These are phyloP conservation scores for Kernera saxatilis DNA, from an alignment of 345 rosid species.

Conservation along the genomic window DNA sequence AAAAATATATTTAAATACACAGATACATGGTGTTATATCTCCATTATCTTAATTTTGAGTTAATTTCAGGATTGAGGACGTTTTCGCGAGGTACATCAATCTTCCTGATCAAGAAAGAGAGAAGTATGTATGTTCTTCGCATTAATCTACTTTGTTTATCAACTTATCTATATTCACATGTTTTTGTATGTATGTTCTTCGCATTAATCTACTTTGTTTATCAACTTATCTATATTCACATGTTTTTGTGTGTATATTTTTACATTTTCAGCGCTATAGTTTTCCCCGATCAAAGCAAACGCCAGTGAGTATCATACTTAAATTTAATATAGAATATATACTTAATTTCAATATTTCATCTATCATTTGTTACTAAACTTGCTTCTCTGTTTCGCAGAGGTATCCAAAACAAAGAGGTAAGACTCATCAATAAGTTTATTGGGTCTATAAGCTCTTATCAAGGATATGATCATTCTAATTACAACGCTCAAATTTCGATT, in stretches of 20 bases:
- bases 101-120: constrained; percentile 67
- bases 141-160: neutral
- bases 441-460: neutral
- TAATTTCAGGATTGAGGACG: constrained; percentile 57
- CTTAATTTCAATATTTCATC: neutral
- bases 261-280: constrained; percentile 40
- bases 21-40: neutral
- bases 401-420: constrained; percentile 56
- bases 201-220: neutral
- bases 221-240: neutral
- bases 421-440: neutral
- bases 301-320: constrained; percentile 5
- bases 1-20: neutral
- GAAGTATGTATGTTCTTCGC: constrained; percentile 33
- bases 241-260: neutral
- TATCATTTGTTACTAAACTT: neutral
- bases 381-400: constrained; percentile 30
- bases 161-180: neutral
- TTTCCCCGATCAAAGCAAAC: constrained; percentile 38
- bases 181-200: constrained; percentile 28
- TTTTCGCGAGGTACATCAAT: constrained; percentile 54
- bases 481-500: neutral
- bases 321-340: neutral
- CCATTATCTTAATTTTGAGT: neutral
- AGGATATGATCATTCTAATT: neutral